A percentile compares a stretch with the other conserved stretches of the same genome.
These are phyloP conservation scores for Coniferiporia sulphurascens DNA, from an alignment of 1,284 basidiomycete species.

Conservation along the genomic window DNA sequence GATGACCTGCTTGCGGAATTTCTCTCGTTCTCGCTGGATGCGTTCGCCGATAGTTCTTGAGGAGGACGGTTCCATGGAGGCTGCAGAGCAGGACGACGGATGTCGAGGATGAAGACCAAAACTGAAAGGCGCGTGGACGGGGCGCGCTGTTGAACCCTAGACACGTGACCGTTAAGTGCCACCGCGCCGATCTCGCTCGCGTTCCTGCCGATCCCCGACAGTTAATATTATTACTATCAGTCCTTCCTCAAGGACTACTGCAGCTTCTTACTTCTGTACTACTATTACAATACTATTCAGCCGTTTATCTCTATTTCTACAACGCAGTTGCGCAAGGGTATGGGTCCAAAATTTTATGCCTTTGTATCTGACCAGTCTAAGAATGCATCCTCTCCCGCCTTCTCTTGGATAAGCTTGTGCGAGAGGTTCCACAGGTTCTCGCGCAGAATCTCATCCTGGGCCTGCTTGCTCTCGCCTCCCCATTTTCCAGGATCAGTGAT, in stretches of 20 bases:
- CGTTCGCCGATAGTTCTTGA: slow-evolving; percentile 2
- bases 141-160: neutral
- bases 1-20: slow-evolving; percentile 9
- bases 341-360: neutral
- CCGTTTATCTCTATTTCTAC: too few relatives aligned
- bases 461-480: slow-evolving; percentile 34
- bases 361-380: slow-evolving; percentile 23
- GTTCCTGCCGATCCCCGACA: neutral
- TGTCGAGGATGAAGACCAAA: neutral
- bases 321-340: too few relatives aligned
- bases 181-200: too few relatives aligned
- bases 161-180: neutral
- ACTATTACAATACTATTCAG: neutral
- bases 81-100: neutral
- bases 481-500: slow-evolving; percentile 33
- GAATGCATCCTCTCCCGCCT: slow-evolving; percentile 32
- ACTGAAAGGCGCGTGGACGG: neutral
- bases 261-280: neutral
- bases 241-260: neutral
- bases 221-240: neutral
- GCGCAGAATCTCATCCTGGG: slow-evolving; percentile 32
- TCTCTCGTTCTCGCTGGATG: slow-evolving; percentile 1
- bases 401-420: slow-evolving; percentile 31
- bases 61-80: slow-evolving; percentile 10
- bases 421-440: slow-evolving; percentile 37